phyloP scores from a whole-genome alignment of 352 stramenopile species.

The Globisporangium cystogenes region DNA sequence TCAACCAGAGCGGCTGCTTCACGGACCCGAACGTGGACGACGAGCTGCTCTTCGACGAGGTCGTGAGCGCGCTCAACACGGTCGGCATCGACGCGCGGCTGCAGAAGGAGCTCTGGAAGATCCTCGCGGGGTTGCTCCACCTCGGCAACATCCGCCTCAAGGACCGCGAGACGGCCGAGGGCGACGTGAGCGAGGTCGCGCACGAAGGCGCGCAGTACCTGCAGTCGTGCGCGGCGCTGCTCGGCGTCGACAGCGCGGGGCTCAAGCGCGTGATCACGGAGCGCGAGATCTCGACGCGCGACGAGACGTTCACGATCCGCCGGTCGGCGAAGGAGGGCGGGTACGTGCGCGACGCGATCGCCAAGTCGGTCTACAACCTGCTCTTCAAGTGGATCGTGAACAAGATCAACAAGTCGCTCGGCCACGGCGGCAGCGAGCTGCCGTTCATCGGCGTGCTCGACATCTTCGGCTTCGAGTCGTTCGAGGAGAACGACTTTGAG shows the following conservation, averaged over 20 bases:
- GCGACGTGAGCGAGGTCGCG: constrained; percentile 66
- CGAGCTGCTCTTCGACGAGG: constrained; percentile 83
- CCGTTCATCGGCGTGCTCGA: constrained; percentile 94
- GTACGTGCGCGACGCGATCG: constrained; percentile 89
- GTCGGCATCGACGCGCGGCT: constrained; percentile 64
- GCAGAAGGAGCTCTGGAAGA: constrained; percentile 75
- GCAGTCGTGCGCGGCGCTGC: constrained; percentile 43
- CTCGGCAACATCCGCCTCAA: constrained; percentile 75
- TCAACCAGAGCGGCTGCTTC: constrained; percentile 86
- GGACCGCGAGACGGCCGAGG: constrained; percentile 75
- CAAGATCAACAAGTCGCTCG: constrained; percentile 80
- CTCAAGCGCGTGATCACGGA: constrained; percentile 77
- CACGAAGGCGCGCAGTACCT: constrained; percentile 47
- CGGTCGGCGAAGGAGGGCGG: constrained; percentile 72
- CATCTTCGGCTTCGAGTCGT: constrained; percentile 98
- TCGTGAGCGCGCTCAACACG: constrained; percentile 66
- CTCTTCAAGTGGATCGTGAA: constrained; percentile 83
- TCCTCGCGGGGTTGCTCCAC: constrained; percentile 73
- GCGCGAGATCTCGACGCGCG: constrained; percentile 71
- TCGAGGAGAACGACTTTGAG: constrained; percentile 92
- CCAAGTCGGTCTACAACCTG: constrained; percentile 92
- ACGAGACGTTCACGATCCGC: constrained; percentile 79
- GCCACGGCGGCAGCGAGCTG: constrained; percentile 59
- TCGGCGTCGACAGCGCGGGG: constrained; percentile 64
- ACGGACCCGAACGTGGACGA: constrained; percentile 84